A percentile compares a stretch with the other conserved stretches of the same genome.
These are phyloP conservation scores for slime mould (Dictyostelium discoideum) DNA, from an alignment of 78 protist genomes.

Conservation along the genomic window DNA sequence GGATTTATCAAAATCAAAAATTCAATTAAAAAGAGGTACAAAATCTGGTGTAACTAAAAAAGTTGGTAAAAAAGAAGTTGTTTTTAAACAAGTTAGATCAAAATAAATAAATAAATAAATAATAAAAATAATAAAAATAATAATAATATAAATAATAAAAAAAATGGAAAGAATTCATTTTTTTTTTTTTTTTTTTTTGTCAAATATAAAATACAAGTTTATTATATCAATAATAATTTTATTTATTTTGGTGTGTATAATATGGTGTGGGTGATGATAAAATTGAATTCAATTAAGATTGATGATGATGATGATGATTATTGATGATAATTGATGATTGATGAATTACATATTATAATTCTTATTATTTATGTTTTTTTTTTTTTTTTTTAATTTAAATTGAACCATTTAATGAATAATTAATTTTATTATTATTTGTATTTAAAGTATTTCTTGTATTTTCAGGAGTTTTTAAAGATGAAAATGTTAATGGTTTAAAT, in stretches of 20 bases:
- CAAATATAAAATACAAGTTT: neutral
- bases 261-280: neutral
- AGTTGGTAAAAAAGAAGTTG: constrained; percentile 50
- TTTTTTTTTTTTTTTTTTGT: neutral
- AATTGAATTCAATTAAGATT: neutral
- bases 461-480: constrained; percentile 7
- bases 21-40: constrained; percentile 16
- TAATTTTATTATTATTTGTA: neutral
- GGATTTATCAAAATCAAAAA: constrained; percentile 12
- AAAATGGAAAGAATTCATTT: neutral
- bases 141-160: no score
- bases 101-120: neutral
- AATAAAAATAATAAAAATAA: no score
- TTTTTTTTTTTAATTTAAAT: neutral
- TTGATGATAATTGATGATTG: neutral
- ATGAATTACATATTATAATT: neutral
- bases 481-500: constrained; percentile 12
- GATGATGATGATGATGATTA: neutral
- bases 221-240: neutral
- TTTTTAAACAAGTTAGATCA: constrained; percentile 22
- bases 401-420: constrained; percentile 17
- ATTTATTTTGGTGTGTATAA: no score
- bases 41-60: neutral
- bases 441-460: neutral
- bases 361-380: no score